Evolutionary conservation across 805 yeast genomes (phyloP), one percentile per base, ranked within the genome.

Genomic region (Jamesozyma rosinii): DNA sequence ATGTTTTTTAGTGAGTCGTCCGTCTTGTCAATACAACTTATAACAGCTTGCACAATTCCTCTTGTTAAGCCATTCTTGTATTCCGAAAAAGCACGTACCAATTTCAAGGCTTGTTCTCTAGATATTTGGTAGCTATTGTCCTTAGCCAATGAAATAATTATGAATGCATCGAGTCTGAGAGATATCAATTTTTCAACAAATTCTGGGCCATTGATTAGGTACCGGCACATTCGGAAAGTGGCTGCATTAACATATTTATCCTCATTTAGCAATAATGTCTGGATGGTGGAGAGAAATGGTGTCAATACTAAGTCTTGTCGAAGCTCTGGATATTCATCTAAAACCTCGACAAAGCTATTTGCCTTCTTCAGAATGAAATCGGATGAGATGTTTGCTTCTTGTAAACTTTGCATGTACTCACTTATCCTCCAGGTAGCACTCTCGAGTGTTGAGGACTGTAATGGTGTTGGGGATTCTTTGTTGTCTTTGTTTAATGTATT

Each of bases 201-300:
- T 5, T 72, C 74, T 13, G 68, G 56, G 46, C 75, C 75, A 29
- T 73, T 71, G 17, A 83, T 66, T 15, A 84, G 67, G 49, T 82
- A 74, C 15, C 96, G 67, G 19, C 87, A 71, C 1, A 87, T 70
- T 40, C 95, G 68, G 59, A 79, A 87, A 0, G 89, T 95, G 2
- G 87, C 73, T 0, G 89, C 83, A 6, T 81, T 70, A 1, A 85
- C 81, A 44, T 77, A 79, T 24, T 79, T 70, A 38, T 75, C 71
- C 5, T 68, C 68, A 51, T 76, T 78, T 22, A 76, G 65, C 18
- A 89, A 60, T 57, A 87, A 67, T 18, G 72, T 70, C 52, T 79
- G 83, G 10, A 89, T 69, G 27, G 77, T 64, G 40, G 68, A 69
- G 21, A 83, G 67, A 41, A 81, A 73, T 1, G 78, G 74, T 18